phyloP scores from a whole-genome alignment of 352 stramenopile genomes.

The Pythium pyrilobum region DNA sequence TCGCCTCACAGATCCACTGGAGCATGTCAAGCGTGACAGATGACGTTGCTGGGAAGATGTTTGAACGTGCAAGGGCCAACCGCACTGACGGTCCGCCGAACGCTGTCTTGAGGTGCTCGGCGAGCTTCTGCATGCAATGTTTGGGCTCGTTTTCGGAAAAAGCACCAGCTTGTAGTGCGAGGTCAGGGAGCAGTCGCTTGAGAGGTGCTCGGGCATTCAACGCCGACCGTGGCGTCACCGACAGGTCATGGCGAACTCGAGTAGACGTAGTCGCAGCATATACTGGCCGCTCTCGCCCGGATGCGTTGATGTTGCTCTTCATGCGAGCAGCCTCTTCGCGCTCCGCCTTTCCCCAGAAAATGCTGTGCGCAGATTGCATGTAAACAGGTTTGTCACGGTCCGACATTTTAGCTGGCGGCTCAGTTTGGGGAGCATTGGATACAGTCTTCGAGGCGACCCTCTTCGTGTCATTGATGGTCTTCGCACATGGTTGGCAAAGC shows the following conservation, averaged over 20 bases:
- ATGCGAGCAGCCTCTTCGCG: conserved; percentile 16
- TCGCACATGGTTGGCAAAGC: conserved; percentile 15
- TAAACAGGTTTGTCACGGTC: conserved; percentile 12
- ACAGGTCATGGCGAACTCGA: background rate
- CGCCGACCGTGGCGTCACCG: background rate
- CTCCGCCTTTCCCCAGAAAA: conserved; percentile 36
- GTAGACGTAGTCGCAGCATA: background rate
- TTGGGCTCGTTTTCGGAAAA: background rate
- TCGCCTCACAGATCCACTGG: conserved; percentile 26
- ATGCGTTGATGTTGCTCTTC: conserved; percentile 4
- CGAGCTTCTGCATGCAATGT: conserved; percentile 33
- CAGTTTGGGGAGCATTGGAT: background rate
- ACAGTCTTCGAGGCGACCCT: background rate
- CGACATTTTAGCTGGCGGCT: background rate
- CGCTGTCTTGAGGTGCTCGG: conserved; percentile 27
- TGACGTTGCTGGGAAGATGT: conserved; percentile 31
- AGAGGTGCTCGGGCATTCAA: background rate
- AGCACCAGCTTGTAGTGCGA: background rate
- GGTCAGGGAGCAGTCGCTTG: conserved; percentile 5
- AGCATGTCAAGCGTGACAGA: conserved; percentile 28
- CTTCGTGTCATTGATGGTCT: conserved; percentile 10
- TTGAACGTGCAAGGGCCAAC: conserved; percentile 44
- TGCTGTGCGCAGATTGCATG: conserved; percentile 25
- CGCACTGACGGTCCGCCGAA: conserved; percentile 46
- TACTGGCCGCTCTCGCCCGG: background rate